Percentiles rank a stretch among this genome's conserved stretches.
These are phyloP conservation scores for Pseudotsuga menziesii DNA, from an alignment of 75 land plant genomes.

Conservation along the genomic window DNA sequence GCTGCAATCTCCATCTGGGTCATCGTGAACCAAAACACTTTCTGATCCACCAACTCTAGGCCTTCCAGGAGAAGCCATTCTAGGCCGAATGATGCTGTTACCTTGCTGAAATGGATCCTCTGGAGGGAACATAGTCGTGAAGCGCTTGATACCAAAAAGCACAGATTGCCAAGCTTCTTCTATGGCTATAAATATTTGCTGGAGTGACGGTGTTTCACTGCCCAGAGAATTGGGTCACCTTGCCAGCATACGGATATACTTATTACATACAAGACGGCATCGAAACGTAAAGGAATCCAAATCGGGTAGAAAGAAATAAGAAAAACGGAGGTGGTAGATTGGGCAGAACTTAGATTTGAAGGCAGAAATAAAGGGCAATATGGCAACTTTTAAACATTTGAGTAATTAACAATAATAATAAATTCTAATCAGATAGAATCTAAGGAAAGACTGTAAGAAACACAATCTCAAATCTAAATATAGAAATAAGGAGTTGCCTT, in stretches of 20 bases:
- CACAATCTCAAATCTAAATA: no score
- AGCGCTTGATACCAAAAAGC: background rate
- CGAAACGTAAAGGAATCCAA: background rate
- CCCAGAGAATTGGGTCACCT: no score
- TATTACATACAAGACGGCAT: background rate
- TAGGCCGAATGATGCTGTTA: conserved; percentile 3
- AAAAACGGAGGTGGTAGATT: background rate
- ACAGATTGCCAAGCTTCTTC: background rate
- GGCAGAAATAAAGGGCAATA: background rate
- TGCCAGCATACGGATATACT: background rate
- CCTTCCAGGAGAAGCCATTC: conserved; percentile 5
- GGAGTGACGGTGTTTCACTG: background rate
- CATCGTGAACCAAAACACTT: conserved; percentile 4
- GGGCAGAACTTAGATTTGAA: background rate
- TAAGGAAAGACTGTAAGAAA: no score
- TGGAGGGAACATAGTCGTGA: background rate
- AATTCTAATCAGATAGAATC: no score
- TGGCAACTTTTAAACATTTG: no score
- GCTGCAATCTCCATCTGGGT: conserved; percentile 4
- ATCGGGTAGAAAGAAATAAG: background rate
- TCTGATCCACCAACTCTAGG: conserved; percentile 10
- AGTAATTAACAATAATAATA: no score
- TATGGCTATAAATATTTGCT: background rate
- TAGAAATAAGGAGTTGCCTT: no score
- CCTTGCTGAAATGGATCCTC: conserved; percentile 3